These are phyloP conservation scores for Colletotrichum lindemuthianum DNA, from an alignment of 2,329 filamentous ascomycete genomes.

Conservation along the genomic window DNA sequence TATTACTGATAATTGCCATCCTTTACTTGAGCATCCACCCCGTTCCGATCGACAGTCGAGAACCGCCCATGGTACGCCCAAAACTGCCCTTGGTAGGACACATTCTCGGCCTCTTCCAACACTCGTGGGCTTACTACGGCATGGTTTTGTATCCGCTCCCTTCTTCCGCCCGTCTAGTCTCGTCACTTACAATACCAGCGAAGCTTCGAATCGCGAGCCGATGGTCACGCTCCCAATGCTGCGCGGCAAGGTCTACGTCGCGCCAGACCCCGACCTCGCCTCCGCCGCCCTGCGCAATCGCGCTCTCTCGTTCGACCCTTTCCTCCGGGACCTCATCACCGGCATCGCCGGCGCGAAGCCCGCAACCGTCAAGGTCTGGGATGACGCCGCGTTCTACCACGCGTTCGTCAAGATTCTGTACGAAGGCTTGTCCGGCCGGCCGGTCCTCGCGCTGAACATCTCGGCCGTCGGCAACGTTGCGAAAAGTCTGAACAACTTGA, in stretches of 20 bases:
- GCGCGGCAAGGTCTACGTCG: slow-evolving; percentile 53
- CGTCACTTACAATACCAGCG: too few relatives aligned
- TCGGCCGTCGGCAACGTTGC: slow-evolving; percentile 44
- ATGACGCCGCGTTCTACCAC: not conserved
- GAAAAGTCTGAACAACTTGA: slow-evolving; percentile 37
- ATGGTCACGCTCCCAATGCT: slow-evolving; percentile 58
- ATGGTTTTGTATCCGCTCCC: slow-evolving; percentile 45
- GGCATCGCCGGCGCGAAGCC: slow-evolving; percentile 49
- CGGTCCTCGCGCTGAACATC: slow-evolving; percentile 42
- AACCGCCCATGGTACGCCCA: slow-evolving; percentile 54
- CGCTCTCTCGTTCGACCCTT: slow-evolving; percentile 54
- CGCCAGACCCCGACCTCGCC: slow-evolving; percentile 52
- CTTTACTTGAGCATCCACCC: not conserved
- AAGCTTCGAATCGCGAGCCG: slow-evolving; percentile 14
- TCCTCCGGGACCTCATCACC: slow-evolving; percentile 50
- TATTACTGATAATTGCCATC: too few relatives aligned
- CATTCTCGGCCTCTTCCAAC: slow-evolving; percentile 53
- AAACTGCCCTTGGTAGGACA: slow-evolving; percentile 58
- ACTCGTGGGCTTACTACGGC: slow-evolving; percentile 48
- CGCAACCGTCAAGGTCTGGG: slow-evolving; percentile 40
- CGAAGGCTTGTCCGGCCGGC: slow-evolving; percentile 40
- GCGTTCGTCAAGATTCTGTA: slow-evolving; percentile 40
- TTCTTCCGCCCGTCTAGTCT: too few relatives aligned
- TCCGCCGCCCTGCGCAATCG: slow-evolving; percentile 51
- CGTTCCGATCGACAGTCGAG: slow-evolving; percentile 42